phyloP scores from a whole-genome alignment of 768 basidiomycete species.

The Dictyophora rubrovolvata region DNA sequence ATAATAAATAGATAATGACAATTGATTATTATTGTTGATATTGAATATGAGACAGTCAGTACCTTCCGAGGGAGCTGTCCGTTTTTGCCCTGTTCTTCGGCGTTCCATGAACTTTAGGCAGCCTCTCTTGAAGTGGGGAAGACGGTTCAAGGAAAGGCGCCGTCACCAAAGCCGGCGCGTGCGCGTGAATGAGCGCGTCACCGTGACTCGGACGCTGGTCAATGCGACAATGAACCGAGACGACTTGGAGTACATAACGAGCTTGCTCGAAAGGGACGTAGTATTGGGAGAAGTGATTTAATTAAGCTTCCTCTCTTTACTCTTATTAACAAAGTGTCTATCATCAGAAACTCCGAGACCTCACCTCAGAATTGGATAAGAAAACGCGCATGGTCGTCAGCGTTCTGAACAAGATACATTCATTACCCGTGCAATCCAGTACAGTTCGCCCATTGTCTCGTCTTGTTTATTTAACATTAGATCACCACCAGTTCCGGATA shows the following conservation, averaged over 20 bases:
- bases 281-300: constrained; percentile 52
- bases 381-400: constrained; percentile 63
- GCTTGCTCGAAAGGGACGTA: constrained; percentile 50
- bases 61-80: constrained; percentile 76
- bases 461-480: not conserved
- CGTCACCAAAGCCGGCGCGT: no score
- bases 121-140: no score
- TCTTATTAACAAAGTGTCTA: constrained; percentile 9
- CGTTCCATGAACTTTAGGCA: constrained; percentile 41
- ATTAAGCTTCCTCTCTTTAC: not conserved
- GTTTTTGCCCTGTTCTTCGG: constrained; percentile 47
- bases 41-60: constrained; percentile 17
- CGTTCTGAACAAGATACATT: constrained; percentile 71
- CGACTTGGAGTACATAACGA: constrained; percentile 48
- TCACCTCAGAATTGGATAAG: constrained; percentile 66
- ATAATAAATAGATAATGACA: constrained; percentile 4
- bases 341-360: constrained; percentile 67
- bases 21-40: not conserved
- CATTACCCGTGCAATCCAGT: constrained; percentile 55
- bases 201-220: no score
- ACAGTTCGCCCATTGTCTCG: constrained; percentile 17
- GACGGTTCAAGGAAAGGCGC: no score
- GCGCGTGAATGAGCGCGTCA: no score
- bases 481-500: constrained; percentile 38
- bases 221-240: constrained; percentile 38